phyloP scores from a whole-genome alignment of 768 basidiomycete species.

The Tremella fuciformis region DNA sequence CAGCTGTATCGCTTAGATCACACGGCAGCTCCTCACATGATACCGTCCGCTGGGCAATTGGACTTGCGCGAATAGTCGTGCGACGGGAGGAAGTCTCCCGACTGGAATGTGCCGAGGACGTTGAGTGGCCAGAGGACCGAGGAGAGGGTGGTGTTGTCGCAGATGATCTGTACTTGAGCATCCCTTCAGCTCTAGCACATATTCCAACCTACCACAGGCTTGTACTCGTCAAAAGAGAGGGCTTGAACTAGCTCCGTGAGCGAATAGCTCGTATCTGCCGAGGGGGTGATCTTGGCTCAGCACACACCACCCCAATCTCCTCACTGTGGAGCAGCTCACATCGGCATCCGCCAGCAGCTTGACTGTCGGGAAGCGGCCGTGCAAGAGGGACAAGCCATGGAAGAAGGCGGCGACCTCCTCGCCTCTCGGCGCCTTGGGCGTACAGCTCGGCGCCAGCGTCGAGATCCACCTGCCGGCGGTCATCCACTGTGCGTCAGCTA shows the following conservation, averaged over 20 bases:
- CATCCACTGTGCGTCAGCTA: slow-evolving; percentile 34
- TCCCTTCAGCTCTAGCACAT: neutral
- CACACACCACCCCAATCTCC: neutral
- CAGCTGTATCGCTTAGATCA: neutral
- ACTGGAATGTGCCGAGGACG: slow-evolving; percentile 43
- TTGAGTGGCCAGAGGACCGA: slow-evolving; percentile 44
- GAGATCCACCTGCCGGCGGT: slow-evolving; percentile 43
- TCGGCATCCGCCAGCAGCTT: slow-evolving; percentile 42
- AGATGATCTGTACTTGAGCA: slow-evolving; percentile 31
- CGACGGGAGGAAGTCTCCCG: slow-evolving; percentile 32
- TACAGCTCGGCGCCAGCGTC: slow-evolving; percentile 40
- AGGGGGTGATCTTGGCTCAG: slow-evolving; percentile 44
- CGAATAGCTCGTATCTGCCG: slow-evolving; percentile 46
- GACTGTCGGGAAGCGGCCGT: slow-evolving; percentile 27
- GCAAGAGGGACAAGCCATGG: slow-evolving; percentile 36
- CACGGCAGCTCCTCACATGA: slow-evolving; percentile 29
- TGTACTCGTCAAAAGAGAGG: slow-evolving; percentile 23
- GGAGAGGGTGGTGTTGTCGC: slow-evolving; percentile 38
- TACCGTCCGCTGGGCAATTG: slow-evolving; percentile 44
- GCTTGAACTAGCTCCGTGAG: slow-evolving; percentile 36
- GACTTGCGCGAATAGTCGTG: slow-evolving; percentile 7
- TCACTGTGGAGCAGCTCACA: slow-evolving; percentile 34
- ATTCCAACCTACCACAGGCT: slow-evolving; percentile 35
- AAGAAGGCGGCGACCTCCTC: slow-evolving; percentile 47
- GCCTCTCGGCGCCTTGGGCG: slow-evolving; percentile 15